Conservation (phyloP, 2,329 filamentous ascomycete genomes). For the Fusarium sp. region DNA sequence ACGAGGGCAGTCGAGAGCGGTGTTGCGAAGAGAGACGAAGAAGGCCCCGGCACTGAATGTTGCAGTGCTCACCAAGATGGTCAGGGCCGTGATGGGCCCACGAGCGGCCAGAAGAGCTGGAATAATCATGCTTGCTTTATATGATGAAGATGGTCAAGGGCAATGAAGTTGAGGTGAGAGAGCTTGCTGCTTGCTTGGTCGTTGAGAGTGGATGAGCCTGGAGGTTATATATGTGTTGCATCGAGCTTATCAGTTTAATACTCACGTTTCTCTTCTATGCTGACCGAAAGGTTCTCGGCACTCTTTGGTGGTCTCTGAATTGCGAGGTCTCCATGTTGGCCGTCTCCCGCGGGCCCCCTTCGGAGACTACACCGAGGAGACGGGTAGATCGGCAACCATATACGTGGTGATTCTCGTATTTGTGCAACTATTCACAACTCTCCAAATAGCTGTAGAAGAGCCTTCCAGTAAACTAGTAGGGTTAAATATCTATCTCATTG, state of each 20-base stretch:
- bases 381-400: background rate
- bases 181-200: background rate
- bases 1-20: background rate
- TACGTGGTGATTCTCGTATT: background rate
- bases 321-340: background rate
- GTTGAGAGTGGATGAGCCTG: background rate
- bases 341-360: background rate
- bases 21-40: background rate
- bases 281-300: accelerated
- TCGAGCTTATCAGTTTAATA: accelerated
- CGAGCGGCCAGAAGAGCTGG: background rate
- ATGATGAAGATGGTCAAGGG: too few species aligned
- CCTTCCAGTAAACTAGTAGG: too few species aligned
- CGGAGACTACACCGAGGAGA: background rate
- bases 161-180: background rate
- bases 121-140: background rate
- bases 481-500: background rate
- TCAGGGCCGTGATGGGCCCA: background rate
- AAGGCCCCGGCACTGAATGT: background rate
- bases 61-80: background rate
- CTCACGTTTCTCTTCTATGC: background rate
- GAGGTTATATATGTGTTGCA: background rate
- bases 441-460: accelerated
- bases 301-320: background rate
- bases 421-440: background rate